These are phyloP conservation scores for peach (Prunus persica) DNA, from an alignment of 306 rosid genomes.

Conservation along the genomic window DNA sequence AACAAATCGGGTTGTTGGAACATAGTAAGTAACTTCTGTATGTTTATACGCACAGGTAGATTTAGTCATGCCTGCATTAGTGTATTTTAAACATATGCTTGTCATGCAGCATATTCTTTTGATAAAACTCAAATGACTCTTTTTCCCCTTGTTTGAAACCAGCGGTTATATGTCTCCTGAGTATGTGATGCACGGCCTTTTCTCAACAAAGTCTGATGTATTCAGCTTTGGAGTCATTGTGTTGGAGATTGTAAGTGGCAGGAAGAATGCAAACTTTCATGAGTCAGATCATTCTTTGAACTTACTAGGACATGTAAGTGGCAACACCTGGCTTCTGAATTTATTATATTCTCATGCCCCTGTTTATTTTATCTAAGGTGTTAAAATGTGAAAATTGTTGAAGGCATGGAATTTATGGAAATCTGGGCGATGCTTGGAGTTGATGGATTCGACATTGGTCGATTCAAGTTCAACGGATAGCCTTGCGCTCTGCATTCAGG, in stretches of 20 bases:
- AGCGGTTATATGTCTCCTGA: constrained; percentile 27
- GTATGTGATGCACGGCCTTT: constrained; percentile 7
- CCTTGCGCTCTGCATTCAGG: constrained; percentile 8
- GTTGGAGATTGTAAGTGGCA: constrained; percentile 13
- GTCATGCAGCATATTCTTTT: neutral
- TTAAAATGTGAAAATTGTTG: neutral
- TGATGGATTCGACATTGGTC: constrained; percentile 17
- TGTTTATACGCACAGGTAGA: neutral
- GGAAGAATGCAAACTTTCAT: constrained; percentile 7
- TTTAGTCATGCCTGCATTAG: neutral
- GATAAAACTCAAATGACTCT: neutral
- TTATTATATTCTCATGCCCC: neutral
- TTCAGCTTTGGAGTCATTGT: constrained; percentile 22
- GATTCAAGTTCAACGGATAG: neutral
- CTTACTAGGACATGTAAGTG: constrained; percentile 25
- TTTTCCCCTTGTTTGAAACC: neutral
- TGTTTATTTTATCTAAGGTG: neutral
- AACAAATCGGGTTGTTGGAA: constrained; percentile 24
- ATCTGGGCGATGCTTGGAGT: neutral
- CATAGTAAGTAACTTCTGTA: constrained; percentile 4
- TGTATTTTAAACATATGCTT: neutral
- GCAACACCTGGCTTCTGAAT: neutral
- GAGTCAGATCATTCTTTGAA: constrained; percentile 13
- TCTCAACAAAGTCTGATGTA: constrained; percentile 15
- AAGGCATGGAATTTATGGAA: constrained; percentile 25